Base-by-base conservation (phyloP, 768 basidiomycete species). In the Amanita rubescens region DNA sequence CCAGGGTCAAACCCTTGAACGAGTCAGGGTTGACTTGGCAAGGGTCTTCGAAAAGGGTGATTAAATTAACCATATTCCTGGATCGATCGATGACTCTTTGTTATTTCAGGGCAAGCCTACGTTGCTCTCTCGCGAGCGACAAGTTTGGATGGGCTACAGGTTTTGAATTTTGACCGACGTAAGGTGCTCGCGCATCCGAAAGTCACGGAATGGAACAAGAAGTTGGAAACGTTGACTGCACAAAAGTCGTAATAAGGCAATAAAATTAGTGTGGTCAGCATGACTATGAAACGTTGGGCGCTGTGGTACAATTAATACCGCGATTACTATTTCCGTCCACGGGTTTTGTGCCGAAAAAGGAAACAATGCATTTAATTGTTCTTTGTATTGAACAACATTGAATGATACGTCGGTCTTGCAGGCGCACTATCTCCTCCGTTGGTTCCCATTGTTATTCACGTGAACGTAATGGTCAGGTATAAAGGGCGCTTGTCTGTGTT, bases 1-100 rank as follows among this genome's bases (percentile, higher is more conserved):
- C 10, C 96, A 99, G 67, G 96, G 96, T 9, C 96, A 98, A 67
- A 98, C 96, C 0, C 75, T 99, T 9, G 88, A 94, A 22, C 82
- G 92, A 43, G 94, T 98, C 60, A 95, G 89, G 64, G 94, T 98
- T 41, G 94, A 98, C 63, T 75, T 99, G 33, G 84, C 84, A 27
- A 87, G 83, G 64, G 88, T 98, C 4, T 99, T 99, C 63, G 96
- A 93, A 69, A 92, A 90, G 68, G 91, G 89, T 82, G 47, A 24
- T 9, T 17, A 19, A 38, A 9, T 22, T 54, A 32, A 12, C 35
- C 34, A 49, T 30, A 51, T 22, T 24, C 14, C 38, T 6, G 5
- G 56, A 25, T 22, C 44, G 51, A 14, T 12, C 39, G 37, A n/a
- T 22, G 27, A 19, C 30, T 42, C 54, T 17, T 15, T 39, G 27